phyloP scores from a whole-genome alignment of 352 stramenopile genomes.

The Phytophthora agathidicida region DNA sequence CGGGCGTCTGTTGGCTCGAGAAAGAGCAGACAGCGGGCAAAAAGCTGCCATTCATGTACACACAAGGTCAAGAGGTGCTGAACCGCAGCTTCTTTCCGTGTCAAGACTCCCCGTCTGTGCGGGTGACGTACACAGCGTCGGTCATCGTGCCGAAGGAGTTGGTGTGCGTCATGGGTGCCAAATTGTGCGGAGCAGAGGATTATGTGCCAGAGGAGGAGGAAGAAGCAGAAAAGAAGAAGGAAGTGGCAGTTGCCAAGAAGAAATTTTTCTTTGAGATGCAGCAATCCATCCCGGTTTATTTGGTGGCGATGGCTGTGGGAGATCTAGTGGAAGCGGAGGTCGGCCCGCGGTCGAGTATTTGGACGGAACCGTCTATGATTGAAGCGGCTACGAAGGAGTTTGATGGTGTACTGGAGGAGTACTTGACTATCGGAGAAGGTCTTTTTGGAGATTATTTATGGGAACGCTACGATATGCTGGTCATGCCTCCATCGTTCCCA shows the following conservation, averaged over 20 bases:
- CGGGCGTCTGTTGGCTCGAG: constrained; percentile 83
- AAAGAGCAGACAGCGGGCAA: constrained; percentile 86
- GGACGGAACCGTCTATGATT: constrained; percentile 85
- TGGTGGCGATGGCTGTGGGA: constrained; percentile 85
- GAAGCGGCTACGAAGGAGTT: constrained; percentile 79
- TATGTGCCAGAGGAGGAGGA: constrained; percentile 24
- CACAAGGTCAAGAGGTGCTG: constrained; percentile 86
- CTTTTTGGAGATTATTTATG: constrained; percentile 87
- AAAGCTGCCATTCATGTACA: constrained; percentile 81
- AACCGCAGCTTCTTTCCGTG: constrained; percentile 88
- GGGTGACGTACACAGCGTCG: constrained; percentile 94
- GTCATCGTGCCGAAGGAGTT: constrained; percentile 93
- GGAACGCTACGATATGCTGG: constrained; percentile 85
- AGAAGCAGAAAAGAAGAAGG: constrained; percentile 10
- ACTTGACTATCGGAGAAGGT: constrained; percentile 69
- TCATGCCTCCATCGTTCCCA: constrained; percentile 90
- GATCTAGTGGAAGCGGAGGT: constrained; percentile 73
- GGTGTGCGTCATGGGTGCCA: constrained; percentile 90
- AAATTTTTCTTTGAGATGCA: constrained; percentile 80
- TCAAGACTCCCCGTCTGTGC: constrained; percentile 95
- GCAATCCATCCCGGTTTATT: constrained; percentile 85
- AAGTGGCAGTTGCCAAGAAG: constrained; percentile 23
- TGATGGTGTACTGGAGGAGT: constrained; percentile 73
- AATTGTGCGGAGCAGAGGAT: constrained; percentile 38
- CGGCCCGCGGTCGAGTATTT: constrained; percentile 75